phyloP scores from a whole-genome alignment of 1,139 yeast genomes.

The Zygosaccharomyces sapae region DNA sequence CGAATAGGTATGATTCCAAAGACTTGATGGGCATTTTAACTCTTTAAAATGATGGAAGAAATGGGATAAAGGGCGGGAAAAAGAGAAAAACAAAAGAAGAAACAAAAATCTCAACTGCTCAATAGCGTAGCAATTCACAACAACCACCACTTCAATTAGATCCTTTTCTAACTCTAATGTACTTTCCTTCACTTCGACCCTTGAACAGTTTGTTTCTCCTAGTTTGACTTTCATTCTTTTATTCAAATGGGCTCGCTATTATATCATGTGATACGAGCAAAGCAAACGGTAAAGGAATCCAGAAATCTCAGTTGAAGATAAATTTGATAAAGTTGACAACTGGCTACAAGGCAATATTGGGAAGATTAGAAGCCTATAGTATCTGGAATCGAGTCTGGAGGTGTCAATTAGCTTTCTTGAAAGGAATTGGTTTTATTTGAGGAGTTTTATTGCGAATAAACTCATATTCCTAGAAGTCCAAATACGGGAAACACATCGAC shows the following conservation, averaged over 20 bases:
- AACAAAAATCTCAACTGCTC: background rate
- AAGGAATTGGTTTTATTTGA: background rate
- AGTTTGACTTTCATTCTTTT: constrained; percentile 2
- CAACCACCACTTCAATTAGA: background rate
- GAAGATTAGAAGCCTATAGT: background rate
- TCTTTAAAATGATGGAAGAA: background rate
- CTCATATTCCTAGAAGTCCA: background rate
- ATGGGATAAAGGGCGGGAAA: background rate
- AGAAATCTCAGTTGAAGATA: too few relatives aligned
- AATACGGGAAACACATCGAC: too few relatives aligned
- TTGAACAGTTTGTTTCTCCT: constrained; percentile 1
- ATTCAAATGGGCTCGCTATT: constrained; percentile 5
- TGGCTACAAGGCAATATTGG: background rate
- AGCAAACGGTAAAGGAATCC: background rate
- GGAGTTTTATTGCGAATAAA: background rate
- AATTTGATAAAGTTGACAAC: background rate
- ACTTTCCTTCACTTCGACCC: background rate
- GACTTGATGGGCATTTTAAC: constrained; percentile 49
- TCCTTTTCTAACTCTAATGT: background rate
- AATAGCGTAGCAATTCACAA: background rate
- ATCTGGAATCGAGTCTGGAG: background rate
- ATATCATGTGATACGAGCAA: constrained; percentile 4
- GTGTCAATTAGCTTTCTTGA: background rate
- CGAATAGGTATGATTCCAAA: constrained; percentile 67
- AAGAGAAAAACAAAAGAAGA: background rate